Conservation (phyloP, 345 rosid species). For the Conringia planisiliqua region DNA sequence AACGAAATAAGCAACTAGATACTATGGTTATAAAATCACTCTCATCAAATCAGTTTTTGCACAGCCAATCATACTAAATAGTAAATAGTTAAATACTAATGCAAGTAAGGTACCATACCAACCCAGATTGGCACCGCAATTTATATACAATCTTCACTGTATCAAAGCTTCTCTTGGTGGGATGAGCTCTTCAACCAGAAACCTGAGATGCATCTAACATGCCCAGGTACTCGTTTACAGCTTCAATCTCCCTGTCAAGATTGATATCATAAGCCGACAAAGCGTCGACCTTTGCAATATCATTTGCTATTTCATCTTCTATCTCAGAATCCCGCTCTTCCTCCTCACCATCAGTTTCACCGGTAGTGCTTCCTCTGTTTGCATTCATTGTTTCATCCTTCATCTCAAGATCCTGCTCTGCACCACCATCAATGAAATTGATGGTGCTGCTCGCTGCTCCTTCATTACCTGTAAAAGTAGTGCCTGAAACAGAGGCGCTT, state of each 20-base stretch:
- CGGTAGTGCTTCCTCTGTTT: background rate
- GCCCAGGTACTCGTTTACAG: slow-evolving; percentile 59
- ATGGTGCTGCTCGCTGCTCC: background rate
- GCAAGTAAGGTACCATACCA: background rate
- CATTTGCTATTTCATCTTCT: slow-evolving; percentile 66
- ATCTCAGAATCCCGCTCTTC: slow-evolving; percentile 65
- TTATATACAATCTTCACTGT: background rate
- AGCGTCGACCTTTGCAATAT: slow-evolving; percentile 49
- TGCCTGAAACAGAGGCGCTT: background rate
- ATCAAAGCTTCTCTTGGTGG: background rate
- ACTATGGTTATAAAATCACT: background rate
- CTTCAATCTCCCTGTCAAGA: slow-evolving; percentile 67
- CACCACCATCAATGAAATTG: slow-evolving; percentile 10
- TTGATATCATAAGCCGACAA: slow-evolving; percentile 77
- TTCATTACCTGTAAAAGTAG: background rate
- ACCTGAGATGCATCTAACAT: slow-evolving; percentile 47
- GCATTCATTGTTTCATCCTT: slow-evolving; percentile 52
- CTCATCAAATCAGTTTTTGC: background rate
- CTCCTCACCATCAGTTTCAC: background rate
- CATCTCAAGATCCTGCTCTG: slow-evolving; percentile 69
- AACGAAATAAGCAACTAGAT: background rate
- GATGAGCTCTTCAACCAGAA: slow-evolving; percentile 10
- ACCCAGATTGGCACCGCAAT: slow-evolving; percentile 5
- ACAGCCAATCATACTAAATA: slow-evolving; percentile 5
- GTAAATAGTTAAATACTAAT: no score